Evolutionary conservation across 768 basidiomycete genomes (phyloP), one percentile per base, ranked within the genome.

Genomic region (Podaxis sp.): DNA sequence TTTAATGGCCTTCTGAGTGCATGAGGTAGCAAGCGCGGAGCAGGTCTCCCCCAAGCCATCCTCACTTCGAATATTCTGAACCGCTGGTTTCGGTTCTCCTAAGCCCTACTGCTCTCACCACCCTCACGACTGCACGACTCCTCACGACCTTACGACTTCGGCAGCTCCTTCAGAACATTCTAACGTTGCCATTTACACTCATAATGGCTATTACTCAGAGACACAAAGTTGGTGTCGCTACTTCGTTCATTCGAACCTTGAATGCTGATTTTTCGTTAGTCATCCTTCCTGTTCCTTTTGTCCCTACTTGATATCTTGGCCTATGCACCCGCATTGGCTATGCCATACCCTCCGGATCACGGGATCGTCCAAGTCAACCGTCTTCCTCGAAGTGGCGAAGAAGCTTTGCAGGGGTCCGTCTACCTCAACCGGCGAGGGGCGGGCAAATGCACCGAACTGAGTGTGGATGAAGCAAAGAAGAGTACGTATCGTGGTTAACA

Each of bases 381-480:
- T 24, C 11, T 22, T 22, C 55, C 55, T 11, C 19, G 22, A 27
- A 24, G 33, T 19, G 38, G 29, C 7, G 55, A 33, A 46, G 24
- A 27, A 4, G 1, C n/a, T n/a, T 27, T 41, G 22, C 13, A 17
- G 3, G 11, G 1, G 49, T 24, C 49, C 9, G 22, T 17, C 24
- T 11, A 15, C 22, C 8, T 41, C 25, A 4, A 25, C 12, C 55
- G 40, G 7, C 38, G 58, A 6, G 46, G 9, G 7, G 33, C 59
- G 15, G 9, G 15, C 15, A 38, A 17, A 17, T 61, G 59, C 36
- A 27, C 46, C 0, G 50, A 13, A 8, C 22, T 62, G 37, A 55
- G 17, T 25, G 4, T 62, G 6, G 61, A 62, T 3, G 27, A 62
- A 22, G 55, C 55, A 19, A 9, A 62, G 25, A 27, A 46, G n/a